Evolutionary conservation across 176 grass and related monocot genomes (phyloP).

Genomic region (Cocos nucifera): DNA sequence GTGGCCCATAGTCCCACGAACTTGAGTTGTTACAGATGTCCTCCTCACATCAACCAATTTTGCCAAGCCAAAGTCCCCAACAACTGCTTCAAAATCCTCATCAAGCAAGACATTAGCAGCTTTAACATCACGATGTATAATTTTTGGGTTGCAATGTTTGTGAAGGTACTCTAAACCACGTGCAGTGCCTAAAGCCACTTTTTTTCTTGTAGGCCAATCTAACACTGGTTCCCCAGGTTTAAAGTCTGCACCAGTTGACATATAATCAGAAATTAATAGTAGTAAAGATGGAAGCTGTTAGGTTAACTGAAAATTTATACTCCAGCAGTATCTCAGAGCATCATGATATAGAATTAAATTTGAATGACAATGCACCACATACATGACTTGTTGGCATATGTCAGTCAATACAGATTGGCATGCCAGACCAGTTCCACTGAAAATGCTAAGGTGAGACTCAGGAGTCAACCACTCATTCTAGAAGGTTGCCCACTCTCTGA

Average conservation of each 20-base stretch:
- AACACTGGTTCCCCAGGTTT: slow-evolving; percentile 73
- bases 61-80: slow-evolving; percentile 89
- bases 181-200: slow-evolving; percentile 83
- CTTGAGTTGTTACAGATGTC: slow-evolving; percentile 94
- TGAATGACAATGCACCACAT: too few relatives aligned
- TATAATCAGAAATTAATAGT: slow-evolving; percentile 1
- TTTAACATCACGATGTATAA: slow-evolving; percentile 96
- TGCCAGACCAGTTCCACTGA: too few relatives aligned
- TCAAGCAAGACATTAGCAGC: slow-evolving; percentile 95
- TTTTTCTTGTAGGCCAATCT: slow-evolving; percentile 77
- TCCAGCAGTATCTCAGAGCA: too few relatives aligned
- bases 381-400: too few relatives aligned
- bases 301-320: too few relatives aligned
- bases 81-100: slow-evolving; percentile 78
- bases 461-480: too few relatives aligned
- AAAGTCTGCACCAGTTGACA: slow-evolving; percentile 57
- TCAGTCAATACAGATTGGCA: too few relatives aligned
- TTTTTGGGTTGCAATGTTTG: slow-evolving; percentile 94
- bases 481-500: too few relatives aligned
- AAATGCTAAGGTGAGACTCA: too few relatives aligned
- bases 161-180: slow-evolving; percentile 91
- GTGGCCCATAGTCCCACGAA: slow-evolving; percentile 95
- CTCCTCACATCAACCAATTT: slow-evolving; percentile 92
- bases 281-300: too few relatives aligned
- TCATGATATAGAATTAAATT: too few relatives aligned